Evolutionary conservation across 2,329 filamentous ascomycete genomes (phyloP), one percentile per base, ranked within the genome.

Genomic region (Neonectria faginata): DNA sequence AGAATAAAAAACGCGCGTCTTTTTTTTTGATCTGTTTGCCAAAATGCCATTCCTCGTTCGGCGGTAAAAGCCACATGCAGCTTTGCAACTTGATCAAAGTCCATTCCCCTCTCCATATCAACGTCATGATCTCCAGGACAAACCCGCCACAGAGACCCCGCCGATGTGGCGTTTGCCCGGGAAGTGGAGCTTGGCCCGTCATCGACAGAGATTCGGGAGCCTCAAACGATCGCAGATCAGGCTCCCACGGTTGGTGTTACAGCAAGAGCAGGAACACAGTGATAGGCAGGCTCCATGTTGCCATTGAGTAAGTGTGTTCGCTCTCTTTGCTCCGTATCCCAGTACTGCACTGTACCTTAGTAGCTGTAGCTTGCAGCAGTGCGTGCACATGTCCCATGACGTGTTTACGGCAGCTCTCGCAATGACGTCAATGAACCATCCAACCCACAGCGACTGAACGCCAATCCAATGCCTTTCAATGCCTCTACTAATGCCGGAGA

Each of bases 121-220:
- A 51, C 48, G 48, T 51, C 29, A 51, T 51, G 48, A 50, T 31
- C 18, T 31, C n/a, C 16, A 27, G 25, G 25, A 47, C 45, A 39
- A 39, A 51, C 20, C 48, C 29, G 48, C 48, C 48, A 33, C 48
- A 33, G 14, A 6, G 25, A 6, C 39, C 39, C 39, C n/a, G 5
- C n/a, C 39, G n/a, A 20, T 36, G 27, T 51, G 48, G 48, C 48
- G 48, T n/a, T 18, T 31, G 29, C 29, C 29, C 48, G 29, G 48
- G 48, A 51, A 51, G 48, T 51, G 48, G 48, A 51, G 48, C 29
- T 51, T 6, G 48, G 9, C 29, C 48, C 29, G n/a, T 33, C 48
- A 33, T 25, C 25, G 25, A 25, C 2, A 25, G 25, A 25, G 25
- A 25, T 10, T 51, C 10, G 29, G 20, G 29, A 36, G 29, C 48